Evolutionary conservation across 2,329 filamentous ascomycete species (phyloP).

Genomic region (Metarhizium humberi): DNA sequence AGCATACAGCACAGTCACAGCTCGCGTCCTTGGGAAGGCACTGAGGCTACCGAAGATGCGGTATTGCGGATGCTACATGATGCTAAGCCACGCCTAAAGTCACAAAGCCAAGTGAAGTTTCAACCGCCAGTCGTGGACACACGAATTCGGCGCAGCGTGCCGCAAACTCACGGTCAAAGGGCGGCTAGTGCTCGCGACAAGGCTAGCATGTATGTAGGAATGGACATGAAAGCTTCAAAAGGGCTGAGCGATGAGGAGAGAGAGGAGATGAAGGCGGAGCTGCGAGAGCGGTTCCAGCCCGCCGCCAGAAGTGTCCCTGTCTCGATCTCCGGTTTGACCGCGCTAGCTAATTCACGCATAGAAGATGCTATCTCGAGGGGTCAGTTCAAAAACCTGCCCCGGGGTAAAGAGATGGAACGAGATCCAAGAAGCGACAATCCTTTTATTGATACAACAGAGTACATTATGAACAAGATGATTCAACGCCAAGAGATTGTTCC

Average conservation of each 20-base stretch:
- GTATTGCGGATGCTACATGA: conserved; percentile 81
- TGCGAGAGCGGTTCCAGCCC: conserved; percentile 73
- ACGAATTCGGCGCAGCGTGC: conserved; percentile 32
- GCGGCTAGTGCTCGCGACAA: conserved; percentile 47
- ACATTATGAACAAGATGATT: conserved; percentile 98
- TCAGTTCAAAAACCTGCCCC: conserved; percentile 74
- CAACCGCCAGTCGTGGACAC: conserved; percentile 42
- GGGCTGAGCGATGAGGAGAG: conserved; percentile 62
- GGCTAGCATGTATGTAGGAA: conserved; percentile 40
- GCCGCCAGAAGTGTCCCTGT: conserved; percentile 64
- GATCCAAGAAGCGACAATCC: conserved; percentile 77
- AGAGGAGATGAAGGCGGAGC: conserved; percentile 59
- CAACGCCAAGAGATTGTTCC: conserved; percentile 92
- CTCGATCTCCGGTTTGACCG: conserved; percentile 67
- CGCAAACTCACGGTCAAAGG: conserved; percentile 34
- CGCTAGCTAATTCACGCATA: conserved; percentile 82
- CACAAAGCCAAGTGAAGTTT: conserved; percentile 35
- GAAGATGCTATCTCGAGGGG: conserved; percentile 89
- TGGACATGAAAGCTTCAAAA: conserved; percentile 36
- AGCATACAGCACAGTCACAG: conserved; percentile 55
- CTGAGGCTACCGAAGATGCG: conserved; percentile 64
- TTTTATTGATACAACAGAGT: conserved; percentile 93
- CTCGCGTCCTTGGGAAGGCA: conserved; percentile 67
- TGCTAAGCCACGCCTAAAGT: conserved; percentile 59
- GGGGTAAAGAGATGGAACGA: conserved; percentile 71